Evolutionary conservation across 2,329 filamentous ascomycete species (phyloP).

Genomic region (Dryadomyces quercivorus): DNA sequence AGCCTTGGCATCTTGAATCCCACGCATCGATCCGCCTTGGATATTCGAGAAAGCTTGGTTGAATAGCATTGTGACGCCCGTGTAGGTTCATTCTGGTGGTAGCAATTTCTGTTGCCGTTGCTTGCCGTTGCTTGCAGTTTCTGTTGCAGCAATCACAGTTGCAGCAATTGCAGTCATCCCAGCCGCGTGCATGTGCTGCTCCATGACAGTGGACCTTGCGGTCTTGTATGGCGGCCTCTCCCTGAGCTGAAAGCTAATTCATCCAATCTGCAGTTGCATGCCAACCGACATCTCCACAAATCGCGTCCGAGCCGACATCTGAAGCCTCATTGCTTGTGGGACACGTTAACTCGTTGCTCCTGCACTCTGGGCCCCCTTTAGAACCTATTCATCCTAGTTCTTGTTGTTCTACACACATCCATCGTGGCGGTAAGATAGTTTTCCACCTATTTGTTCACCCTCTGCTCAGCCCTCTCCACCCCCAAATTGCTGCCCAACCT

Average conservation of each 20-base stretch:
- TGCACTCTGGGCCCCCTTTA: slow-evolving; percentile 28
- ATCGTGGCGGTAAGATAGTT: slow-evolving; percentile 39
- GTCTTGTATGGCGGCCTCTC: not conserved
- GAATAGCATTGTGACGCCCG: not conserved
- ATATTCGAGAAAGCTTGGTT: no score
- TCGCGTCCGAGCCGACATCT: slow-evolving; percentile 19
- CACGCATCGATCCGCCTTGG: no score
- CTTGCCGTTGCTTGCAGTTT: not conserved
- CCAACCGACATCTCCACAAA: slow-evolving; percentile 23
- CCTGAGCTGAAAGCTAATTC: not conserved
- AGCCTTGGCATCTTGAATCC: not conserved
- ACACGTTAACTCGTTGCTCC: slow-evolving; percentile 56
- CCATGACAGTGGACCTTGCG: not conserved
- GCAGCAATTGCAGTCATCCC: no score
- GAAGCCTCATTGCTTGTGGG: slow-evolving; percentile 36
- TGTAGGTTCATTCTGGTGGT: not conserved
- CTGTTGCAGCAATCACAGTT: no score
- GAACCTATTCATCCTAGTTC: slow-evolving; percentile 32
- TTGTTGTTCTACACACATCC: slow-evolving; percentile 7
- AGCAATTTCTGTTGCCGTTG: not conserved
- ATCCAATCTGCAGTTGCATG: slow-evolving; percentile 25
- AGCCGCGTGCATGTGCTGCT: not conserved
- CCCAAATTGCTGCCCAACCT: not conserved
- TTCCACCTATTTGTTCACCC: not conserved
- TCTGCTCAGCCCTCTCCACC: not conserved